These are phyloP conservation scores for Phytophthora ohioensis DNA, from an alignment of 352 stramenopile species.

Conservation along the genomic window DNA sequence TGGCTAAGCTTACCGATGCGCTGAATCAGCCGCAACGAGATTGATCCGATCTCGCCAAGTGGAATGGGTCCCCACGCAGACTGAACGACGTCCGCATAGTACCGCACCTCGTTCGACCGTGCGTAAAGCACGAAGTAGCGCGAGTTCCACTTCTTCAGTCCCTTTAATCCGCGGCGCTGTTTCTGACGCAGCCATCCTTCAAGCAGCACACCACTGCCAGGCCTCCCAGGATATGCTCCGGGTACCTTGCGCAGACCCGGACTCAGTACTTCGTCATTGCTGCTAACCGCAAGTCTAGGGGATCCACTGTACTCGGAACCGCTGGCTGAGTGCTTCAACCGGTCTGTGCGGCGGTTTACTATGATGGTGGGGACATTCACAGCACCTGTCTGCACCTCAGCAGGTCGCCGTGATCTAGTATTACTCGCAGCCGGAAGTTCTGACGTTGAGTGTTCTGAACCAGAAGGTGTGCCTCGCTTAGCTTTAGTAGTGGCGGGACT, in stretches of 20 bases:
- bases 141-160: constrained; percentile 88
- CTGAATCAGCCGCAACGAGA: constrained; percentile 84
- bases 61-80: constrained; percentile 83
- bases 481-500: constrained; percentile 13
- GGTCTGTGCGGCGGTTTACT: constrained; percentile 57
- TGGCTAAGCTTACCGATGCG: constrained; percentile 81
- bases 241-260: constrained; percentile 63
- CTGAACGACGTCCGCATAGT: constrained; percentile 83
- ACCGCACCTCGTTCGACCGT: constrained; percentile 77
- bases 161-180: constrained; percentile 79
- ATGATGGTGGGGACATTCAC: constrained; percentile 38
- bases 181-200: constrained; percentile 88
- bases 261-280: constrained; percentile 49
- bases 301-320: constrained; percentile 49
- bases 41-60: constrained; percentile 79
- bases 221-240: constrained; percentile 54
- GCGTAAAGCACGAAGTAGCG: constrained; percentile 86
- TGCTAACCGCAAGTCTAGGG: constrained; percentile 32
- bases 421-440: constrained; percentile 12
- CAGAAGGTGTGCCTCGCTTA: constrained; percentile 24
- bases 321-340: constrained; percentile 56
- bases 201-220: constrained; percentile 75
- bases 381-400: constrained; percentile 33
- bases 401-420: constrained; percentile 7
- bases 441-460: constrained; percentile 22